Evolutionary conservation across 2,329 filamentous ascomycete species (phyloP), one percentile per base, ranked within the genome.

Genomic region (Hypoxylon sp.): DNA sequence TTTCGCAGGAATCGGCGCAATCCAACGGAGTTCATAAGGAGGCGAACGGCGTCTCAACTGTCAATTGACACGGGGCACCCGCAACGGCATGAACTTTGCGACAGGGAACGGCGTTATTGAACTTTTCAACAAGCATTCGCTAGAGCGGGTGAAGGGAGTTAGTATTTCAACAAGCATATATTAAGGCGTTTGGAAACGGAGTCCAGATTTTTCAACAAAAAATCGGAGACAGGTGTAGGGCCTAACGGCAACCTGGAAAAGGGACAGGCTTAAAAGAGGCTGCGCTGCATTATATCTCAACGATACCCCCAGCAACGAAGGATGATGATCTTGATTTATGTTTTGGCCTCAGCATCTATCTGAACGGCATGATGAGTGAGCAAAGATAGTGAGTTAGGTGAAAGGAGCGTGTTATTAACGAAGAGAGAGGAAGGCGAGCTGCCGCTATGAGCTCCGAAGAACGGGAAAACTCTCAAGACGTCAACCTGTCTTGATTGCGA

Each of bases 231-330:
- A 67, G 65, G 58, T 67, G 72, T 70, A 65, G 69, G 72, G 72
- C 67, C 61, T 71, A 67, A 68, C 64, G 65, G 66, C 68, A 65
- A 64, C 70, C 67, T 63, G 55, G 59, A 69, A 75, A 74, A 73
- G 74, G 74, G 68, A 69, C 53, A 70, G 72, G 72, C 71, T 71
- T 65, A 73, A 73, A 71, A 62, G 46, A 62, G 60, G 52, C 34
- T 75, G 63, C 72, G 73, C 73, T 77, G 74, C 73, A 76, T 78
- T 65, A 79, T 75, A 81, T 80, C 79, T 81, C 79, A 81, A 80
- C 79, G 79, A 81, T 81, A 81, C 79, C 79, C 79, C 77, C 71
- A 73, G 70, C 56, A 61, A 74, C 68, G 67, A 69, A 58, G 60
- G 58, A 57, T 60, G 65, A 70, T 52, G 61, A 49, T 58, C 65